phyloP scores from a whole-genome alignment of 192 early-diverging fungal species.

The Gigaspora rosea region DNA sequence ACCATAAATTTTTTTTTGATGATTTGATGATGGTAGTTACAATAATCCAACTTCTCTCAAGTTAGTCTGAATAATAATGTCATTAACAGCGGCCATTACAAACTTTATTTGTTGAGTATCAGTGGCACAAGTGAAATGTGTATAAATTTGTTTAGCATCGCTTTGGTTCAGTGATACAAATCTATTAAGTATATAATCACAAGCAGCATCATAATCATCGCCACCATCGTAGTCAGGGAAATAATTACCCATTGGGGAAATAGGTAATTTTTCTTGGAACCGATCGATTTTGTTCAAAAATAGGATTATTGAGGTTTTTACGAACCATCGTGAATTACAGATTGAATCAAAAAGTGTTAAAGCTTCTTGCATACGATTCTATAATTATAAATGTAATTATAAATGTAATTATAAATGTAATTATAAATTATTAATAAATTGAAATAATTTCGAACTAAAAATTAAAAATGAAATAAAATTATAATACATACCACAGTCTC shows the following conservation, averaged over 20 bases:
- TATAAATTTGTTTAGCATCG: slow-evolving; percentile 83
- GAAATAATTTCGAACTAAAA: background rate
- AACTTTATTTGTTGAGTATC: slow-evolving; percentile 87
- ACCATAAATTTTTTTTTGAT: too few species aligned
- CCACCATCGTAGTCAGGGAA: slow-evolving; percentile 85
- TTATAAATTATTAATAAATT: background rate
- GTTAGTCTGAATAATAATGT: slow-evolving; percentile 86
- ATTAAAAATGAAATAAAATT: background rate
- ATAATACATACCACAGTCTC: slow-evolving; percentile 75
- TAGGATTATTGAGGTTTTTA: slow-evolving; percentile 95
- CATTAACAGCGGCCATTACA: slow-evolving; percentile 90
- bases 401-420: background rate
- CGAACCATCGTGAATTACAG: slow-evolving; percentile 97
- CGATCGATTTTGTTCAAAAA: slow-evolving; percentile 99
- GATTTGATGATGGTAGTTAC: slow-evolving; percentile 43
- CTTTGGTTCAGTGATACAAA: slow-evolving; percentile 80
- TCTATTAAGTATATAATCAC: slow-evolving; percentile 77
- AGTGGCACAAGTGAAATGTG: slow-evolving; percentile 87
- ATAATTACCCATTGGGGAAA: slow-evolving; percentile 81
- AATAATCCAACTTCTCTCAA: slow-evolving; percentile 76
- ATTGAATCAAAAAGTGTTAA: slow-evolving; percentile 96
- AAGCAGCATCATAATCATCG: slow-evolving; percentile 72
- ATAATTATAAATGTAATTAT: background rate
- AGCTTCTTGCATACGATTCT: slow-evolving; percentile 96
- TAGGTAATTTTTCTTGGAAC: slow-evolving; percentile 86